Base-by-base conservation (phyloP, 208 protist genomes). In the Phytomonas sp. region DNA sequence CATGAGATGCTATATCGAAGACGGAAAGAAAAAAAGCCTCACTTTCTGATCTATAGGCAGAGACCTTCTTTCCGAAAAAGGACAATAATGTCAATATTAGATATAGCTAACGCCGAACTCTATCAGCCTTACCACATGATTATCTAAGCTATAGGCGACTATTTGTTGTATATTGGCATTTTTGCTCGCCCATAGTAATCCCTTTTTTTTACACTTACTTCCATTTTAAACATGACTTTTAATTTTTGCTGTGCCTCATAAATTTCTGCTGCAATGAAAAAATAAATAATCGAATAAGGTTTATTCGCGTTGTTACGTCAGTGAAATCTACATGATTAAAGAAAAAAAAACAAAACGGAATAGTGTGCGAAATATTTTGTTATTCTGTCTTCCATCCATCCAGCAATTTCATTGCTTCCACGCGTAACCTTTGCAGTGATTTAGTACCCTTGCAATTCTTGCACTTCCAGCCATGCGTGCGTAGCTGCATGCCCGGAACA, bases 371-470 rank as follows among this genome's bases (percentile, higher is more conserved):
- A 11, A 40, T 11, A 33, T 11, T 23, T 34, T 3, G 53, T 67
- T 64, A 40, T 60, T 60, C 61, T 30, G 67, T 43, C 59, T 62
- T 70, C 32, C 63, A 68, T 8, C 75, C 67, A 4, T 60, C 75
- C 1, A 73, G 74, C 29, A 91, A 74, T 59, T 79, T 75, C 43
- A 76, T 43, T 32, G 75, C 76, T 75, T 88, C 80, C n/a, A 76
- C 53, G 7, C 91, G 91, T 33, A 96, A 80, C 23, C 75, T 70
- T 30, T 34, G 65, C 0, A 72, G 71, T 0, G 91, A 96, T 69
- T 92, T 93, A 62, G 83, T 91, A 0, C 91, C 91, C 32, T 92
- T 93, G 75, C 91, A 96, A 13, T 87, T 84, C 67, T 82, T 89
- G 71, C 91, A 96, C 68, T 96, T 96, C 74, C 82, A 94, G 0